Conservation (phyloP, 2,329 filamentous ascomycete genomes). For the Aspergillus neoniger region DNA sequence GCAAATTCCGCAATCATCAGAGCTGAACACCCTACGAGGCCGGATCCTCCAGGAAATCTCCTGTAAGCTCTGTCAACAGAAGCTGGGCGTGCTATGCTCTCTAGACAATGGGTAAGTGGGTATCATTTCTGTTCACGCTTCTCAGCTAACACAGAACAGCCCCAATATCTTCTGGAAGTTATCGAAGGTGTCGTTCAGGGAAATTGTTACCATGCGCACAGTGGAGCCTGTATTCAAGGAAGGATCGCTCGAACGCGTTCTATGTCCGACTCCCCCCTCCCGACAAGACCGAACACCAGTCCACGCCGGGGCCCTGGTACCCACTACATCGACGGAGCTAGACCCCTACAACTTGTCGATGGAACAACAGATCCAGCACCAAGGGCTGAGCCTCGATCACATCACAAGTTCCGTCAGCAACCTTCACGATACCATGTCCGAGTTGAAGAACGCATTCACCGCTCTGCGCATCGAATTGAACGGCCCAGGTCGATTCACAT, state of each 20-base stretch:
- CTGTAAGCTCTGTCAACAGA: slow-evolving; percentile 43
- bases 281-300: slow-evolving; percentile 21
- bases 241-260: slow-evolving; percentile 33
- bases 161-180: slow-evolving; percentile 45
- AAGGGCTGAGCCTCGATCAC: slow-evolving; percentile 39
- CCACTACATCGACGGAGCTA: slow-evolving; percentile 20
- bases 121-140: not conserved
- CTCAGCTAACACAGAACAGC: slow-evolving; percentile 22
- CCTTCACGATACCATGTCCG: slow-evolving; percentile 43
- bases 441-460: slow-evolving; percentile 42
- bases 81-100: slow-evolving; percentile 37
- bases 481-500: slow-evolving; percentile 25
- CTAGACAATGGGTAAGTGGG: slow-evolving; percentile 40
- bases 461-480: slow-evolving; percentile 41
- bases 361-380: slow-evolving; percentile 40
- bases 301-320: slow-evolving; percentile 30
- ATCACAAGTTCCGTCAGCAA: slow-evolving; percentile 43
- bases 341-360: slow-evolving; percentile 25
- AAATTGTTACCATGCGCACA: slow-evolving; percentile 44
- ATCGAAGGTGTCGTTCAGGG: slow-evolving; percentile 41
- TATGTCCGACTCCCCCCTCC: slow-evolving; percentile 26
- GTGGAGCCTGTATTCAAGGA: slow-evolving; percentile 39
- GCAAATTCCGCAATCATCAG: slow-evolving; percentile 39
- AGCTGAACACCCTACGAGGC: slow-evolving; percentile 37
- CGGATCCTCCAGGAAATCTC: slow-evolving; percentile 40